Conservation (phyloP, 2,329 filamentous ascomycete genomes). For the Ophiostoma ulmi region DNA sequence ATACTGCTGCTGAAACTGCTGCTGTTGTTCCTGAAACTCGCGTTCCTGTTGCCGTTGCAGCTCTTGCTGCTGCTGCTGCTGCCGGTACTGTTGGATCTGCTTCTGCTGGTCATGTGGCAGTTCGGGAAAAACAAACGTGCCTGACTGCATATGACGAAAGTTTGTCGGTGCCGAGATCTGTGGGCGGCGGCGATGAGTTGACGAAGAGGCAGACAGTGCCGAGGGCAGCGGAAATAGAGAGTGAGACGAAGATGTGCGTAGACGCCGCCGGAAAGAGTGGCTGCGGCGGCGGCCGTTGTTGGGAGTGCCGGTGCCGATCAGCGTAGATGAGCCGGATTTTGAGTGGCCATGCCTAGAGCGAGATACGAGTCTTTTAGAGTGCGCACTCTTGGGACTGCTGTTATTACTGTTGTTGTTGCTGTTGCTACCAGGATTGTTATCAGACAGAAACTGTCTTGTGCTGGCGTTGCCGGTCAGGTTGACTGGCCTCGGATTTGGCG, state of each 20-base stretch:
- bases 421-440: background rate
- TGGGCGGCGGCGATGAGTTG: conserved; percentile 45
- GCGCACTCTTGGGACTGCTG: conserved; percentile 10
- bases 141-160: conserved; percentile 54
- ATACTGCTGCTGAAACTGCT: conserved; percentile 28
- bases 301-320: background rate
- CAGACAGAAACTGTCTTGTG: background rate
- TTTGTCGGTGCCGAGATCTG: conserved; percentile 55
- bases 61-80: conserved; percentile 7
- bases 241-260: conserved; percentile 38
- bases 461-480: background rate
- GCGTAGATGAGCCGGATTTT: conserved; percentile 34
- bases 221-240: conserved; percentile 21
- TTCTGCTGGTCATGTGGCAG: conserved; percentile 17
- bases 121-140: conserved; percentile 23
- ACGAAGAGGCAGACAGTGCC: conserved; percentile 31
- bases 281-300: conserved; percentile 31
- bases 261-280: conserved; percentile 44
- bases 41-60: conserved; percentile 13
- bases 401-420: background rate
- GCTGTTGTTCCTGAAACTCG: conserved; percentile 12
- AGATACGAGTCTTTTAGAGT: background rate
- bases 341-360: conserved; percentile 18
- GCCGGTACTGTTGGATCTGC: background rate
- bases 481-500: background rate